Percentiles rank a stretch among this genome's conserved stretches.
phyloP scores from a whole-genome alignment of 2,329 filamentous ascomycete species.

The Neurospora sp. region DNA sequence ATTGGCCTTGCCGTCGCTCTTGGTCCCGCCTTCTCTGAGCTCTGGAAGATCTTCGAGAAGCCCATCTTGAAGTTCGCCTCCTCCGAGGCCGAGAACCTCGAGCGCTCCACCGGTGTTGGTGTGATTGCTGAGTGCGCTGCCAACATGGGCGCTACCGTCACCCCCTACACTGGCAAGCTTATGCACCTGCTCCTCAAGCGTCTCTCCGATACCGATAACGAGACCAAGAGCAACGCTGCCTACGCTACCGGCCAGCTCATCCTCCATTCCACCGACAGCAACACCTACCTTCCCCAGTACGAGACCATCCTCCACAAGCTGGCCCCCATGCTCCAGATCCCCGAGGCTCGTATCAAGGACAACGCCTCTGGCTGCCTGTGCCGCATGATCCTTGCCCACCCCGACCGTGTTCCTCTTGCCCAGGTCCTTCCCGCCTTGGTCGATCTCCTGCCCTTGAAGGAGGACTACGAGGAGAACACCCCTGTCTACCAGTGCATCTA shows the following conservation, averaged over 20 bases:
- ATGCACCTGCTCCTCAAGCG: constrained; percentile 77
- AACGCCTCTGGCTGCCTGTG: constrained; percentile 87
- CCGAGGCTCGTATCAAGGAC: constrained; percentile 75
- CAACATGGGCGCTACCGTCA: constrained; percentile 72
- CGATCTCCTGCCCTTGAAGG: constrained; percentile 71
- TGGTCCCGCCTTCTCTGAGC: constrained; percentile 68
- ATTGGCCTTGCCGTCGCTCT: constrained; percentile 76
- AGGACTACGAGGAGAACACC: constrained; percentile 94
- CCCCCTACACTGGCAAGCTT: constrained; percentile 67
- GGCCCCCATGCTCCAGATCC: constrained; percentile 69
- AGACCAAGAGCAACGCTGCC: constrained; percentile 90
- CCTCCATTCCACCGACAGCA: constrained; percentile 65
- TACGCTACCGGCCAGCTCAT: constrained; percentile 84
- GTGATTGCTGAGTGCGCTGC: constrained; percentile 85
- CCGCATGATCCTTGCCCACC: constrained; percentile 84
- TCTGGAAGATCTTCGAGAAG: constrained; percentile 96
- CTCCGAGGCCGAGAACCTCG: constrained; percentile 66
- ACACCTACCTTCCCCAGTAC: constrained; percentile 66
- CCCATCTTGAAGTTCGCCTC: constrained; percentile 79
- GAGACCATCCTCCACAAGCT: constrained; percentile 72
- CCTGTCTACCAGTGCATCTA: constrained; percentile 87
- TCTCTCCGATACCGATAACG: constrained; percentile 76
- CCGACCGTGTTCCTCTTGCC: constrained; percentile 67
- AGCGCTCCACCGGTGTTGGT: constrained; percentile 83
- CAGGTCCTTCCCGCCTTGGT: constrained; percentile 77